These are phyloP conservation scores for Lasiosphaeria ovina DNA, from an alignment of 495 filamentous ascomycete species.

Conservation along the genomic window DNA sequence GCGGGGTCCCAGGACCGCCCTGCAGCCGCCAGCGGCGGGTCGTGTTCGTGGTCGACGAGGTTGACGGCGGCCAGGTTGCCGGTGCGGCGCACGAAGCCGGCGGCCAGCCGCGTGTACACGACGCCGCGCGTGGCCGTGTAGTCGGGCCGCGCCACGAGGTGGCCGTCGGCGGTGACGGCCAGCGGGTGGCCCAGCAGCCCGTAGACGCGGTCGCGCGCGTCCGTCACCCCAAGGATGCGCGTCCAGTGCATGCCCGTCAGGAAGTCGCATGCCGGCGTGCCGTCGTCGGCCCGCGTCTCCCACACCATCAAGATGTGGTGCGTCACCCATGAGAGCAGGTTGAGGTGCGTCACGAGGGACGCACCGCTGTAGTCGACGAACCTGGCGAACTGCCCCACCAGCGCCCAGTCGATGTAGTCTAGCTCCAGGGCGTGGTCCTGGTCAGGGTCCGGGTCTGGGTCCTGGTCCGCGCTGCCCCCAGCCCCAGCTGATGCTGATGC, in stretches of 20 bases:
- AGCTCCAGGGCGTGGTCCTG: conserved; percentile 6
- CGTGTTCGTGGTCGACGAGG: conserved; percentile 21
- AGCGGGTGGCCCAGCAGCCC: conserved; percentile 16
- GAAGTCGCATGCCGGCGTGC: conserved; percentile 18
- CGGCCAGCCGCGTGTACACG: conserved; percentile 19
- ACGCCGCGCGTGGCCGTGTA: conserved; percentile 21
- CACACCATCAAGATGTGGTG: conserved; percentile 22
- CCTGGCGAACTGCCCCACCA: conserved; percentile 14
- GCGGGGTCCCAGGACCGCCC: conserved; percentile 10
- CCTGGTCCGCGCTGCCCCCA: too few species aligned
- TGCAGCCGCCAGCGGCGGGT: conserved; percentile 6
- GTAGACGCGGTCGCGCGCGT: conserved; percentile 20
- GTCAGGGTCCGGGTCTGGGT: neutral
- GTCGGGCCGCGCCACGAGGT: conserved; percentile 17
- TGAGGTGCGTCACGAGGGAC: conserved; percentile 20
- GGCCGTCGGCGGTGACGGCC: conserved; percentile 9
- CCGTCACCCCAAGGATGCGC: conserved; percentile 21
- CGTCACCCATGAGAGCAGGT: conserved; percentile 15
- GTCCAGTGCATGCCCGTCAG: conserved; percentile 22
- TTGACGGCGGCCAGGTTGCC: conserved; percentile 12
- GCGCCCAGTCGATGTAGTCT: conserved; percentile 16
- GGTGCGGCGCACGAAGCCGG: conserved; percentile 17
- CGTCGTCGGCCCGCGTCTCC: conserved; percentile 11
- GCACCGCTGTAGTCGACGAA: conserved; percentile 19
- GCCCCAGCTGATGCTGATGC: too few species aligned